Evolutionary conservation across 345 rosid species (phyloP).

Genomic region (Ceriops zippeliana): DNA sequence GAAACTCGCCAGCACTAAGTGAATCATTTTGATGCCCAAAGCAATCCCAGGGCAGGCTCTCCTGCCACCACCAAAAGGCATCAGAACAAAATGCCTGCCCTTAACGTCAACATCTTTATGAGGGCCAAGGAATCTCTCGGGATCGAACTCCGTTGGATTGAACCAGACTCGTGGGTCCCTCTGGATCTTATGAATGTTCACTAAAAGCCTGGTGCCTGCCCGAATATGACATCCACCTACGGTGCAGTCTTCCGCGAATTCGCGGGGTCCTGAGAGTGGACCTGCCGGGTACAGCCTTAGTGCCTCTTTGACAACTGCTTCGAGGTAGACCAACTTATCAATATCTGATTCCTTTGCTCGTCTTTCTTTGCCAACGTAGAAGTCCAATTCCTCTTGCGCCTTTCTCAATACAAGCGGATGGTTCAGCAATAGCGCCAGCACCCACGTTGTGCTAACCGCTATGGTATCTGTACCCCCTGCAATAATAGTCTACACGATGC

Average conservation of each 20-base stretch:
- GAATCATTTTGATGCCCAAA: constrained; percentile 4
- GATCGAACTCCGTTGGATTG: constrained; percentile 16
- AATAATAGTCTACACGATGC: neutral
- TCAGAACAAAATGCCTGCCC: constrained; percentile 16
- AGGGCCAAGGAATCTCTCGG: constrained; percentile 13
- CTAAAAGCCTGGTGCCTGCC: constrained; percentile 10
- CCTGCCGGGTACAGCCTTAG: constrained; percentile 10
- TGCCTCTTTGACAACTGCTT: constrained; percentile 11
- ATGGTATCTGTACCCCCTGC: neutral
- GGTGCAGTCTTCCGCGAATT: constrained; percentile 8
- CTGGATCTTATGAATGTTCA: constrained; percentile 14
- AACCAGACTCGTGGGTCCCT: constrained; percentile 20
- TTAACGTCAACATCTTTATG: constrained; percentile 18
- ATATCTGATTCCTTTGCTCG: constrained; percentile 11
- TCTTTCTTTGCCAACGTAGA: neutral
- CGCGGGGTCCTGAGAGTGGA: constrained; percentile 3
- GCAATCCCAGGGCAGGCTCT: constrained; percentile 13
- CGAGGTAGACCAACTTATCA: constrained; percentile 4
- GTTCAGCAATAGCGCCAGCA: neutral
- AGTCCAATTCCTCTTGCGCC: constrained; percentile 15
- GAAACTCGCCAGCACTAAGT: constrained; percentile 6
- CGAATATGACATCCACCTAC: constrained; percentile 9
- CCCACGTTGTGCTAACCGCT: neutral
- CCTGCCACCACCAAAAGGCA: constrained; percentile 18
- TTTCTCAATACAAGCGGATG: neutral